Percentiles rank a stretch among this genome's conserved stretches.
These are phyloP conservation scores for Stachybotrys chlorohalonatus DNA, from an alignment of 2,329 filamentous ascomycete genomes.

Conservation along the genomic window DNA sequence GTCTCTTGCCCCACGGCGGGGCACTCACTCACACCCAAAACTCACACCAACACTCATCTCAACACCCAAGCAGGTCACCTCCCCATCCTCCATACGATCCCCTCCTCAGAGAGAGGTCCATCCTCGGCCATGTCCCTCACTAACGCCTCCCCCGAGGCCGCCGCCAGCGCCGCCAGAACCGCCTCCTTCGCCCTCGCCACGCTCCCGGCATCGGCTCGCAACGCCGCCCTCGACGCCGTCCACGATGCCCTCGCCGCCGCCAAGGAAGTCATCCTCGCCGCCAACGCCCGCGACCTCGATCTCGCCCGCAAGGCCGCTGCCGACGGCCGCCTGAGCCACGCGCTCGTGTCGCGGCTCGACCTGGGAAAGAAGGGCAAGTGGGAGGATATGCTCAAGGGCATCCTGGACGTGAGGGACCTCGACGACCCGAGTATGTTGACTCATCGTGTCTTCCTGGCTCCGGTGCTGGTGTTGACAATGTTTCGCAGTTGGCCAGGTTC, in stretches of 20 bases:
- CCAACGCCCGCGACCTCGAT: conserved; percentile 77
- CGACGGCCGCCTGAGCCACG: conserved; percentile 67
- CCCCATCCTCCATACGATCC: neutral
- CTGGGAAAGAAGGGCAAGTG: conserved; percentile 82
- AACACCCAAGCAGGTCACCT: neutral
- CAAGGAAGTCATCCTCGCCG: conserved; percentile 69
- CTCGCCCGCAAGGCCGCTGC: conserved; percentile 64
- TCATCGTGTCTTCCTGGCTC: neutral
- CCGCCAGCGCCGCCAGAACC: conserved; percentile 67
- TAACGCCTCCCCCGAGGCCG: conserved; percentile 68
- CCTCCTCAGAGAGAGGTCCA: neutral
- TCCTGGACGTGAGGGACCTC: conserved; percentile 75
- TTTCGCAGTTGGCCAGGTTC: conserved; percentile 66
- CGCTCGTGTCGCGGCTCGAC: conserved; percentile 81
- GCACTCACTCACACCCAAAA: neutral
- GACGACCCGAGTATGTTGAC: conserved; percentile 70
- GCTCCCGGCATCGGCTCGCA: conserved; percentile 66
- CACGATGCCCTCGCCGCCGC: conserved; percentile 64
- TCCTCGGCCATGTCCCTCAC: conserved; percentile 71
- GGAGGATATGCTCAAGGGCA: conserved; percentile 95
- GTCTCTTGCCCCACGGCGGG: neutral
- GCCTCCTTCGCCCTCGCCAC: conserved; percentile 79
- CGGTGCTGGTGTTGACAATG: neutral
- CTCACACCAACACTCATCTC: neutral
- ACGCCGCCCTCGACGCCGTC: conserved; percentile 76